Conservation (phyloP, 73 alveolate species). For the Paramecium pentaurelia region DNA sequence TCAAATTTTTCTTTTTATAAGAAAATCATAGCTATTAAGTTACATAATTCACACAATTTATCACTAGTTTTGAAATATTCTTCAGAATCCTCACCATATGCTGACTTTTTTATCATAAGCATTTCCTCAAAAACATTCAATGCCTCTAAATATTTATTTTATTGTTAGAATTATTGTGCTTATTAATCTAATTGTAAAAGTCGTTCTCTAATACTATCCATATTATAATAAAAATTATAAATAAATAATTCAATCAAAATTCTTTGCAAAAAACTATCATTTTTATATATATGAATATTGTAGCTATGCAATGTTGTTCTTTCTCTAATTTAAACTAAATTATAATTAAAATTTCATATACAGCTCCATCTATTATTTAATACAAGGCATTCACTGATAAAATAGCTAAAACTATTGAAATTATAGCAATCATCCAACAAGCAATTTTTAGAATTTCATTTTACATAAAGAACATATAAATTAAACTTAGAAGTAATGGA, state of each 20-base stretch:
- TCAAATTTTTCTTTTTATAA: slow-evolving; percentile 80
- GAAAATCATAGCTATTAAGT: slow-evolving; percentile 79
- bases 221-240: background rate
- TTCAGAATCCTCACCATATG: slow-evolving; percentile 75
- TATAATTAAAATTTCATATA: background rate
- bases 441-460: background rate
- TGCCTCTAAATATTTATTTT: slow-evolving; percentile 72
- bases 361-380: background rate
- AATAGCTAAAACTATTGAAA: background rate
- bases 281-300: background rate
- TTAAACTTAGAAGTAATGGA: background rate
- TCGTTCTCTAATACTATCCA: slow-evolving; percentile 61
- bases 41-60: slow-evolving; percentile 80
- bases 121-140: slow-evolving; percentile 73
- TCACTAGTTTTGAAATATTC: slow-evolving; percentile 74
- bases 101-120: slow-evolving; percentile 60
- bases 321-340: background rate
- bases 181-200: slow-evolving; percentile 71
- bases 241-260: background rate
- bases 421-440: background rate
- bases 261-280: slow-evolving; percentile 2
- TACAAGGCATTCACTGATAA: background rate
- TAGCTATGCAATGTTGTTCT: background rate
- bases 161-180: slow-evolving; percentile 33
- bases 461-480: background rate